These are phyloP conservation scores for Colletotrichum tofieldiae DNA, from an alignment of 2,329 filamentous ascomycete genomes.

Conservation along the genomic window DNA sequence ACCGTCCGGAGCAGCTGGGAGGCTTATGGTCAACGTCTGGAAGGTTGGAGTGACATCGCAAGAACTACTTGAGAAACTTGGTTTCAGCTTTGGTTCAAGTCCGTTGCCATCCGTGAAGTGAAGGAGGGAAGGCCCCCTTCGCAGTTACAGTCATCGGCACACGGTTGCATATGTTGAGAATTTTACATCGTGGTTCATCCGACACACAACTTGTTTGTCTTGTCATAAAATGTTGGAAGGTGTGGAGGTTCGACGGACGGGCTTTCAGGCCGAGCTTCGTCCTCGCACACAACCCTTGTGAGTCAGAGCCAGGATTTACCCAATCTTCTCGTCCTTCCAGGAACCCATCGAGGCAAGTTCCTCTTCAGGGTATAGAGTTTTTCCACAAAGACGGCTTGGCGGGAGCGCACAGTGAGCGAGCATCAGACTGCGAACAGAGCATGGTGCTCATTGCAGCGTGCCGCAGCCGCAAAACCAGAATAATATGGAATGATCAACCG, in stretches of 20 bases:
- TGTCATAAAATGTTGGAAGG: constrained; percentile 18
- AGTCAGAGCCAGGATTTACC: background rate
- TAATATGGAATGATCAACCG: constrained; percentile 16
- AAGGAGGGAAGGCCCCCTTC: background rate
- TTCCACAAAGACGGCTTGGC: background rate
- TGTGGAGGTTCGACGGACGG: background rate
- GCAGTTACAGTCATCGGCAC: background rate
- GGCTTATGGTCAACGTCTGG: background rate
- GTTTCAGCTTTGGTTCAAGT: background rate
- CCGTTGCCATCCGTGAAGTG: background rate
- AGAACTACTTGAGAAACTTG: background rate
- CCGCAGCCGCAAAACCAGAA: constrained; percentile 14
- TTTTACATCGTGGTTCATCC: constrained; percentile 5
- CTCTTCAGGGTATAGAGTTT: constrained; percentile 6
- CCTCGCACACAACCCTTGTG: constrained; percentile 1
- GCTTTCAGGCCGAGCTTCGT: constrained; percentile 2
- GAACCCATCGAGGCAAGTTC: background rate
- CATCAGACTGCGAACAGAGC: constrained; percentile 5
- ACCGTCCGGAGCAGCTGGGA: no score
- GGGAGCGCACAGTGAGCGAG: background rate
- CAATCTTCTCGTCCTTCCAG: background rate
- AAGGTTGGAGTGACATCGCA: background rate
- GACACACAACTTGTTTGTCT: constrained; percentile 14
- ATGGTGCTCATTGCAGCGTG: constrained; percentile 2
- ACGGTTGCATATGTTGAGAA: background rate